Evolutionary conservation across 2,329 filamentous ascomycete genomes (phyloP).

Genomic region (Cercospora sp.): DNA sequence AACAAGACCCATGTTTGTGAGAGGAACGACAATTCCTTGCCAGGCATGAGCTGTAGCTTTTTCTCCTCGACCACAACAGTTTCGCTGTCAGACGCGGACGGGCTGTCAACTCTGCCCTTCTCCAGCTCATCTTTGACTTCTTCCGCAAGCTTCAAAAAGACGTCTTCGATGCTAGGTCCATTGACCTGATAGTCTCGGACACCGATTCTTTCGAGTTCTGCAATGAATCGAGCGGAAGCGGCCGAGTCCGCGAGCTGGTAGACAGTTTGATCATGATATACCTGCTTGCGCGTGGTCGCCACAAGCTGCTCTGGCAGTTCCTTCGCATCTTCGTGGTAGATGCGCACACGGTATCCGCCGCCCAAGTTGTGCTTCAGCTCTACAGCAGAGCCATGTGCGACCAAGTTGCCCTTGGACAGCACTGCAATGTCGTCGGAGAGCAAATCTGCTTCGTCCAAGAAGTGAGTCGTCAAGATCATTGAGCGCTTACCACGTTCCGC

Average conservation of each 20-base stretch:
- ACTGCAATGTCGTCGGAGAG: constrained; percentile 87
- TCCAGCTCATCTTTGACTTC: constrained; percentile 64
- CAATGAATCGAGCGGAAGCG: constrained; percentile 70
- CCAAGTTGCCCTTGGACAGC: constrained; percentile 78
- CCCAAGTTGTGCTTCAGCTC: constrained; percentile 80
- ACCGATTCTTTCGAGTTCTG: constrained; percentile 63
- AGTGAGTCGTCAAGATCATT: constrained; percentile 87
- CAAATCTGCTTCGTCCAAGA: constrained; percentile 88
- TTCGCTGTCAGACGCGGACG: constrained; percentile 27
- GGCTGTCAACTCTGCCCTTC: constrained; percentile 28
- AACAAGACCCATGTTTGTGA: constrained; percentile 74
- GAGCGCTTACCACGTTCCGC: constrained; percentile 79
- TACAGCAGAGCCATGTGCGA: constrained; percentile 80
- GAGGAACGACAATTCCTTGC: constrained; percentile 66
- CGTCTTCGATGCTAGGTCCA: constrained; percentile 88
- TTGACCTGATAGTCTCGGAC: constrained; percentile 80
- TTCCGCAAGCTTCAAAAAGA: constrained; percentile 82
- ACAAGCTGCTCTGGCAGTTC: constrained; percentile 31
- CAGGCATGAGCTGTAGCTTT: constrained; percentile 59
- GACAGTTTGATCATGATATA: constrained; percentile 68
- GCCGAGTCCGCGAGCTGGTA: constrained; percentile 71
- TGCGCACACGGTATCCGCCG: constrained; percentile 79
- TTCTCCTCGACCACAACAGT: constrained; percentile 26
- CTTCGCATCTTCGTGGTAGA: constrained; percentile 56
- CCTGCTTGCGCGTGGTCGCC: constrained; percentile 41